Conservation (phyloP, 176 grass and related monocot genomes). For the Bromus sterilis region DNA sequence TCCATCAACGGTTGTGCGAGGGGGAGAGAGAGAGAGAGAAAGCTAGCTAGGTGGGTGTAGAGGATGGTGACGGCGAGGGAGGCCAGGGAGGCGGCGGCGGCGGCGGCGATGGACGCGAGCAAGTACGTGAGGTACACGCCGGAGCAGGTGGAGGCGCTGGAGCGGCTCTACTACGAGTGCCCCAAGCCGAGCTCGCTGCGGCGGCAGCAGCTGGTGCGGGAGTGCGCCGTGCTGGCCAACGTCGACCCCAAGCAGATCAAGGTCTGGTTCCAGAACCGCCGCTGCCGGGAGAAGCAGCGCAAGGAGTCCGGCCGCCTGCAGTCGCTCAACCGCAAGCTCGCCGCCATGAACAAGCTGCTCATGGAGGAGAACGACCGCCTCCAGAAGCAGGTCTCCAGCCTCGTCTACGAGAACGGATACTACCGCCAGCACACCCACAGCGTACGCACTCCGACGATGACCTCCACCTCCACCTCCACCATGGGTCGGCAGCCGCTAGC, state of each 20-base stretch:
- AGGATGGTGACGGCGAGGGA: conserved; percentile 58
- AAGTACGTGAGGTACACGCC: conserved; percentile 85
- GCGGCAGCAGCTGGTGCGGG: conserved; percentile 72
- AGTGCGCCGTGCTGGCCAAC: conserved; percentile 57
- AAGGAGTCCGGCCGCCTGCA: conserved; percentile 66
- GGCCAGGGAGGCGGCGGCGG: neutral
- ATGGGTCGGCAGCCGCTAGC: neutral
- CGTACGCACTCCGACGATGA: no score
- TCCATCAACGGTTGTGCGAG: neutral
- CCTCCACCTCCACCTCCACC: neutral
- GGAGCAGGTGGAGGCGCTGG: conserved; percentile 79
- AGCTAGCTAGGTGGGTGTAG: neutral
- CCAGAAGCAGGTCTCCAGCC: conserved; percentile 79
- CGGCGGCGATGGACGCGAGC: conserved; percentile 49
- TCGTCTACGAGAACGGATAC: conserved; percentile 68
- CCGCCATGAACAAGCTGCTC: conserved; percentile 84
- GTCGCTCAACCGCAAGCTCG: conserved; percentile 67
- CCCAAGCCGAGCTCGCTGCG: conserved; percentile 72
- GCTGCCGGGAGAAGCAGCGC: conserved; percentile 82
- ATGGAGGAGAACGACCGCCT: conserved; percentile 91
- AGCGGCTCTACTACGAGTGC: conserved; percentile 74
- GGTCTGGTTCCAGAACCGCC: conserved; percentile 87
- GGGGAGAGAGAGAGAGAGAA: neutral
- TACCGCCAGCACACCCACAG: conserved; percentile 54
- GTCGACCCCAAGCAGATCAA: conserved; percentile 88